Percentiles rank a stretch among this genome's conserved stretches.
These are phyloP conservation scores for Xanthoconium stramineum DNA, from an alignment of 768 basidiomycete genomes.

Conservation along the genomic window DNA sequence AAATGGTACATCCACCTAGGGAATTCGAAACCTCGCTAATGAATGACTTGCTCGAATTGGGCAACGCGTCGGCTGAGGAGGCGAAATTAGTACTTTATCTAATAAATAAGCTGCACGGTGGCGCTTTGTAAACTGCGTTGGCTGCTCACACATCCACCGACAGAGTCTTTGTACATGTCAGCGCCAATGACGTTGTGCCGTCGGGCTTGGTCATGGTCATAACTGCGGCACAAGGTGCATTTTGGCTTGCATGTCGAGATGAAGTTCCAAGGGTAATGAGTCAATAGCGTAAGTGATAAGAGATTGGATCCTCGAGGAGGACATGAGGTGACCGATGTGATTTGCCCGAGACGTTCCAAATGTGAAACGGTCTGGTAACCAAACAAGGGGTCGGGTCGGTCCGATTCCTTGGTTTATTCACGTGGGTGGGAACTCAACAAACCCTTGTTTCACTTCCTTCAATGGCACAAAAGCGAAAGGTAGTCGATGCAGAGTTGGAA, in stretches of 20 bases:
- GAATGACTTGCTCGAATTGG: conserved; percentile 4
- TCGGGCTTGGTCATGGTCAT: neutral
- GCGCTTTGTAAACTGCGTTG: neutral
- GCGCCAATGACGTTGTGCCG: neutral
- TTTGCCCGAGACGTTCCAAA: neutral
- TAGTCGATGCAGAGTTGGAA: conserved; percentile 13
- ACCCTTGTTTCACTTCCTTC: neutral
- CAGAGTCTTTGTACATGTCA: conserved; percentile 1
- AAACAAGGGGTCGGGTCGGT: no score
- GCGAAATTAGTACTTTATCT: neutral
- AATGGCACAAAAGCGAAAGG: conserved; percentile 31
- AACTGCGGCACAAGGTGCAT: neutral
- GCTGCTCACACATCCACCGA: neutral
- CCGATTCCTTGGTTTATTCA: neutral
- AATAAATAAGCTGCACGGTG: neutral
- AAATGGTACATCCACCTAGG: neutral
- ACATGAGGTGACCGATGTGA: conserved; percentile 16
- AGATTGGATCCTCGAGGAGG: conserved; percentile 21
- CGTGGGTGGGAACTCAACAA: conserved; percentile 23
- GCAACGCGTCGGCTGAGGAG: conserved; percentile 5
- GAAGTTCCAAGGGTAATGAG: conserved; percentile 1
- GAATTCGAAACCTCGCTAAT: conserved; percentile 3
- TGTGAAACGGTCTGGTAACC: no score
- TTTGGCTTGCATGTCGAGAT: neutral
- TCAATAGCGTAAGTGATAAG: conserved; percentile 14